A percentile compares a stretch with the other conserved stretches of the same genome.
Evolutionary conservation across 2,329 filamentous ascomycete species (phyloP).

Genomic region (Cercospora zeina): DNA sequence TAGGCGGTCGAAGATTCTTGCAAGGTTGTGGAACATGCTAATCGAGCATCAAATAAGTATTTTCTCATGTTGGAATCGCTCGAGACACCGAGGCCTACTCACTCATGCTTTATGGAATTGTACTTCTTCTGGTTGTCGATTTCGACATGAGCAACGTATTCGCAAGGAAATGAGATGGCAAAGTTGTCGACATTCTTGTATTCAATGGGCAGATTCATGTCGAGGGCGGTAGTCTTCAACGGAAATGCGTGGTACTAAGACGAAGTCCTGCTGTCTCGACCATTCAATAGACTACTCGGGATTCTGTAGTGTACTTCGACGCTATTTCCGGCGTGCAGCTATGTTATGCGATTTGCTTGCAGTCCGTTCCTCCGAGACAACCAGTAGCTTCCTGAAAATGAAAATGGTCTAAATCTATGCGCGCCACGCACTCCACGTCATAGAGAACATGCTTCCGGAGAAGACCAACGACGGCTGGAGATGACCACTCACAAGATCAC

Average conservation of each 20-base stretch:
- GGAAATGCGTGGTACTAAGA: neutral
- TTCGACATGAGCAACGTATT: neutral
- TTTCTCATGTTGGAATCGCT: neutral
- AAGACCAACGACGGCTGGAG: neutral
- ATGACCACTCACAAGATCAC: neutral
- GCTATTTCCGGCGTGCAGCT: neutral
- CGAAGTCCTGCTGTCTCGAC: neutral
- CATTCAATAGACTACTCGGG: no score
- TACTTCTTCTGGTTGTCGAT: neutral
- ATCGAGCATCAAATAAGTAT: neutral
- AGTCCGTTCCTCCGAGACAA: neutral
- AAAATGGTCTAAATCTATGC: neutral
- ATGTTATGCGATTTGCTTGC: neutral
- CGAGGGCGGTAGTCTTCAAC: neutral
- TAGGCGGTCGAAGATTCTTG: slow-evolving; percentile 68
- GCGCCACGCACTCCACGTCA: neutral
- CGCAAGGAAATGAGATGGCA: slow-evolving; percentile 29
- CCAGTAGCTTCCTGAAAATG: neutral
- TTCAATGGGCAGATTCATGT: neutral
- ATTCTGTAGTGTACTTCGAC: no score
- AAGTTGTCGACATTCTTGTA: neutral
- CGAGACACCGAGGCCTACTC: neutral
- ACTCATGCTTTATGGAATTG: slow-evolving; percentile 4
- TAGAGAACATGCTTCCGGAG: neutral
- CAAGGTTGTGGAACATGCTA: slow-evolving; percentile 81